Evolutionary conservation across 768 basidiomycete species (phyloP).

Genomic region (Fomitopsis pulvina): DNA sequence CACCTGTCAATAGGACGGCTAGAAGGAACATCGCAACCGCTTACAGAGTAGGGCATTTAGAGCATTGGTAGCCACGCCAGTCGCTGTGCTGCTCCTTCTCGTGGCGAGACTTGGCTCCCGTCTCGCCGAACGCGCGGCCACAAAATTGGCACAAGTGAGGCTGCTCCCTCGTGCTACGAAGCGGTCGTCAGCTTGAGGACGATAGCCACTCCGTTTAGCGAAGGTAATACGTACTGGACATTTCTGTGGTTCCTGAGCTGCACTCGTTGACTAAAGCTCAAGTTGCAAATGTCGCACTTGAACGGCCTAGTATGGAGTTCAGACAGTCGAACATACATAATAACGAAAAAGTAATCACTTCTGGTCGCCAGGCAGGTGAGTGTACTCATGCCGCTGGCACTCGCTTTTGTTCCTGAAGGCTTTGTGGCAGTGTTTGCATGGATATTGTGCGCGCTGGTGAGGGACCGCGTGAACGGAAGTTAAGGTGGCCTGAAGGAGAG

Average conservation of each 20-base stretch:
- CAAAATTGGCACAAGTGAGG: conserved; percentile 34
- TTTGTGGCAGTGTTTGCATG: conserved; percentile 33
- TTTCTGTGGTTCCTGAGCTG: conserved; percentile 61
- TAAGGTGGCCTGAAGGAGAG: neutral
- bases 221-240: conserved; percentile 47
- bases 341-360: too few relatives aligned
- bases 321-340: too few relatives aligned
- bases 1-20: too few relatives aligned
- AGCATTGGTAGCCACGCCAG: conserved; percentile 25
- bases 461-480: too few relatives aligned
- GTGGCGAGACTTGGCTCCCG: conserved; percentile 11
- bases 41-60: neutral
- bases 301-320: conserved; percentile 35
- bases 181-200: neutral
- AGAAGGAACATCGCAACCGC: too few relatives aligned
- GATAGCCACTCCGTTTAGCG: neutral
- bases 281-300: conserved; percentile 44
- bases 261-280: conserved; percentile 51
- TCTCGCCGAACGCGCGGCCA: conserved; percentile 4
- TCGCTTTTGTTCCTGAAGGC: conserved; percentile 53
- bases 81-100: conserved; percentile 6
- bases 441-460: neutral
- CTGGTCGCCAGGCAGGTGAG: too few relatives aligned
- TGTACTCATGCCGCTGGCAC: conserved; percentile 45
- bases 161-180: conserved; percentile 27